phyloP scores from a whole-genome alignment of 129 eudicot species.

The Oenanthe sinensis region DNA sequence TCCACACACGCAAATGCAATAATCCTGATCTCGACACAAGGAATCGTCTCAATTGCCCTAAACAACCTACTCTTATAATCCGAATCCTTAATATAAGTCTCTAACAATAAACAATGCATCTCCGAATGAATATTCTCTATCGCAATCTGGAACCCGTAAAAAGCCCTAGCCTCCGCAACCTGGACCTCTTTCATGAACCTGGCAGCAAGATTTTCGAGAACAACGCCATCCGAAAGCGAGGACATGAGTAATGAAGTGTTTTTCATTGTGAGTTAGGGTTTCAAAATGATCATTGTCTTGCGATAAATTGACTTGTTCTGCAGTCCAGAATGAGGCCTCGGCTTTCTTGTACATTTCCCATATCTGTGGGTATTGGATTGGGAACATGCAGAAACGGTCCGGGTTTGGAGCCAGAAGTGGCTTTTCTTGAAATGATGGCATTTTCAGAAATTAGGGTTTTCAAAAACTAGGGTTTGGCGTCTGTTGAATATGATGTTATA shows the following conservation, averaged over 20 bases:
- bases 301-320: background rate
- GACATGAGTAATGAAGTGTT: background rate
- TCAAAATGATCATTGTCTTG: background rate
- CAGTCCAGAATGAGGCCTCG: constrained; percentile 1
- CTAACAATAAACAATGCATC: background rate
- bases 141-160: constrained; percentile 1
- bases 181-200: background rate
- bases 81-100: background rate
- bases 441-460: background rate
- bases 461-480: background rate
- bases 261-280: background rate
- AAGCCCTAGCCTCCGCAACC: background rate
- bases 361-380: background rate
- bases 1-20: background rate
- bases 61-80: background rate
- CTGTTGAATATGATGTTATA: too few relatives aligned
- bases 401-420: background rate
- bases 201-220: background rate
- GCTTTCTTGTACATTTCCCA: constrained; percentile 6
- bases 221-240: background rate
- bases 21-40: background rate
- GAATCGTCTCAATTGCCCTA: background rate
- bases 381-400: background rate
- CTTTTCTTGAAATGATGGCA: background rate
- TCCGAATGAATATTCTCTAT: background rate